Base-by-base conservation (phyloP, 441 rosid genomes). In the Jatropha multifida region DNA sequence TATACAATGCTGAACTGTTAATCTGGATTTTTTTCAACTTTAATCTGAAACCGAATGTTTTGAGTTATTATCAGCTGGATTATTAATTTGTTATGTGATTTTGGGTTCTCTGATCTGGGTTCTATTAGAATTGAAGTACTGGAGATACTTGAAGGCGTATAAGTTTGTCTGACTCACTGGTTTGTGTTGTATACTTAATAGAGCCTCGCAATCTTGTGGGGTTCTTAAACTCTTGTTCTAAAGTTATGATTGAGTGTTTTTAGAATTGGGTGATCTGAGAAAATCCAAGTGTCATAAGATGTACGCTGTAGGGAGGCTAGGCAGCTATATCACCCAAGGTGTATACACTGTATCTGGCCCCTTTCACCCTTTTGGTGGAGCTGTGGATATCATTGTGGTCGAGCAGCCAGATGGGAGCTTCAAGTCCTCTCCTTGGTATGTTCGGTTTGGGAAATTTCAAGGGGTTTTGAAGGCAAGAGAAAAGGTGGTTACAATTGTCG, bases 311-410 rank as follows among this genome's bases (percentile, higher is more conserved):
- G 97, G 92, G 79, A 89, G 92, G 86, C 80, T 96, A 78, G 97
- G 99, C 54, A 94, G 88, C 82, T 92, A 90, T 80, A 88, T 96
- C 81, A 88, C 95, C 75, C 81, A 90, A 51, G 95, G 99, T 13
- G 98, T 93, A 37, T 92, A 86, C 78, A 88, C 92, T 27, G 94
- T 90, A 13, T 90, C 97, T 18, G 97, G 90, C 27, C 97, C 99
- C 6, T 94, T 96, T 72, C 99, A 96, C 73, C 97, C 98, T 0
- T 96, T 96, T 76, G 99, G 99, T 61, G 99, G 99, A 64, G 99
- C 97, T 76, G 97, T 94, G 61, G 99, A 96, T 88, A 88, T 96
- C 58, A 87, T 96, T 80, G 99, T 91, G 12, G 98, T 96, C 38
- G 92, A 94, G 41, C 99, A 92, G 77, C 97, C 92, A 3, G 98